A percentile compares a stretch with the other conserved stretches of the same genome.
phyloP scores from a whole-genome alignment of 345 rosid species.

The Chamaenerion angustifolium region DNA sequence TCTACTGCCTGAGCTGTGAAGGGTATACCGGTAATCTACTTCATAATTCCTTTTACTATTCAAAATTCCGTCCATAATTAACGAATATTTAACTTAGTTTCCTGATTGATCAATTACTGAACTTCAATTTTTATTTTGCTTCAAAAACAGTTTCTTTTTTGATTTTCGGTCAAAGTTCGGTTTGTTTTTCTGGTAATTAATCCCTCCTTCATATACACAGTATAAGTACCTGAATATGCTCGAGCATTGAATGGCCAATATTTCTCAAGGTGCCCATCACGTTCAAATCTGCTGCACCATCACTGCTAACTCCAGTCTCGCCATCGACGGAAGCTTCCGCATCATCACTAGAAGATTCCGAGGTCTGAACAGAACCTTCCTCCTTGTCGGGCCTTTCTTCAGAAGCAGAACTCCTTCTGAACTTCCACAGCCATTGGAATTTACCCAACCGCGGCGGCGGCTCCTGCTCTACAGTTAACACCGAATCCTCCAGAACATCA shows the following conservation, averaged over 20 bases:
- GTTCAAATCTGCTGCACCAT: slow-evolving; percentile 39
- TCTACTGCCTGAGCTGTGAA: too few species aligned
- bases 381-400: slow-evolving; percentile 36
- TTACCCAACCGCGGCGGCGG: slow-evolving; percentile 46
- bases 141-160: too few species aligned
- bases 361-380: slow-evolving; percentile 14
- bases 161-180: too few species aligned
- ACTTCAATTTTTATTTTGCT: too few species aligned
- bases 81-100: too few species aligned
- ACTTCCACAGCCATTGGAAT: slow-evolving; percentile 91
- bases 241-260: slow-evolving; percentile 87
- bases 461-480: slow-evolving; percentile 27
- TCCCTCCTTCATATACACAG: slow-evolving; percentile 11
- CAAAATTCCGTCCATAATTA: too few species aligned
- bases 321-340: slow-evolving; percentile 19
- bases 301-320: slow-evolving; percentile 22
- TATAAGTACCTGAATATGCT: slow-evolving; percentile 76
- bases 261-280: slow-evolving; percentile 54
- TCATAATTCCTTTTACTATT: too few species aligned
- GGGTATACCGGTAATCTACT: too few species aligned
- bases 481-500: slow-evolving; percentile 21
- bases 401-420: slow-evolving; percentile 39
- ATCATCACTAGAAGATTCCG: slow-evolving; percentile 18
- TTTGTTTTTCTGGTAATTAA: too few species aligned
- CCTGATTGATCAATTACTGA: too few species aligned